Conservation (phyloP, 2,329 filamentous ascomycete species). For the Samsoniella hepiali region DNA sequence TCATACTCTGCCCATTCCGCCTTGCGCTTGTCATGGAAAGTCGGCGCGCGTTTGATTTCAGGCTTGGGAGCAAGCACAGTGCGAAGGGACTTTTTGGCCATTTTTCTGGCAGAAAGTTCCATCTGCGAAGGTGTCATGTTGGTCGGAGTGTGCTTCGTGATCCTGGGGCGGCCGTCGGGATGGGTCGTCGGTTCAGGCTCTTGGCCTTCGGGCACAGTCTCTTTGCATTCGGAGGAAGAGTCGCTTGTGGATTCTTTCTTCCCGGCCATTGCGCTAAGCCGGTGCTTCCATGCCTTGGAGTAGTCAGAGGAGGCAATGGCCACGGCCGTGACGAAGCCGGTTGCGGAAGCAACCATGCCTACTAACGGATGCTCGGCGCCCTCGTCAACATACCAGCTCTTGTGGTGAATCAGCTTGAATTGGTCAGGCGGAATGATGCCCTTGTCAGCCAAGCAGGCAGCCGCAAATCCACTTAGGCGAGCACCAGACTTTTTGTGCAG, state of each 20-base stretch:
- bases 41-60: slow-evolving; percentile 19
- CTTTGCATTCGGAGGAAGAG: neutral
- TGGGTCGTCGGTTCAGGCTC: neutral
- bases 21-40: slow-evolving; percentile 25
- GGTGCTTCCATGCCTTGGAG: slow-evolving; percentile 20
- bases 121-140: slow-evolving; percentile 28
- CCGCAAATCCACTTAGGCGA: slow-evolving; percentile 59
- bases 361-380: slow-evolving; percentile 63
- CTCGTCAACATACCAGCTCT: slow-evolving; percentile 62
- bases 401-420: slow-evolving; percentile 46
- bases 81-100: slow-evolving; percentile 36
- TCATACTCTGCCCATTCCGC: slow-evolving; percentile 28
- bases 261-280: neutral
- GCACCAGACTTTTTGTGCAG: slow-evolving; percentile 56
- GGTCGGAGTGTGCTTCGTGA: neutral
- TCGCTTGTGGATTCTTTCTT: neutral
- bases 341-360: slow-evolving; percentile 61
- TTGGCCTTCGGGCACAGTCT: neutral
- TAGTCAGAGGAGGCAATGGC: slow-evolving; percentile 46
- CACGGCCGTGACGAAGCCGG: slow-evolving; percentile 64
- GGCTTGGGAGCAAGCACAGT: slow-evolving; percentile 47
- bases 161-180: neutral
- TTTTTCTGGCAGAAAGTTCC: slow-evolving; percentile 29
- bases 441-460: slow-evolving; percentile 53
- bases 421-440: slow-evolving; percentile 54